Evolutionary conservation across 2,329 filamentous ascomycete genomes (phyloP), one percentile per base, ranked within the genome.

Genomic region (Talaromyces sp.): DNA sequence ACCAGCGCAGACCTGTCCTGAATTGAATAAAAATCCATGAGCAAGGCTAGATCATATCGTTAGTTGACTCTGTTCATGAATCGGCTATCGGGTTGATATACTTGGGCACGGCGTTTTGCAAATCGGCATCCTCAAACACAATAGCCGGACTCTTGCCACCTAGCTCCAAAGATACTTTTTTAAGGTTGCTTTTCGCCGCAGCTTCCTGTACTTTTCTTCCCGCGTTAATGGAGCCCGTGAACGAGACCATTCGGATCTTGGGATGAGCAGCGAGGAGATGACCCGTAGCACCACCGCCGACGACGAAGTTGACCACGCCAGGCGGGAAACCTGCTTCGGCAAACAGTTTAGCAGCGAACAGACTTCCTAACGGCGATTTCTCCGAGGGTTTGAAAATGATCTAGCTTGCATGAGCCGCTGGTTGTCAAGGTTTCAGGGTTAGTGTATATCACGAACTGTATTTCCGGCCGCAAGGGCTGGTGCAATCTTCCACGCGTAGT

Each of bases 141-240:
- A 63, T 39, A 6, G 66, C 58, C 67, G 79, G 78, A 11, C 73
- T 75, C 69, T 81, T 81, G 40, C 79, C 80, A 58, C 79, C 79
- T 8, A 80, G 72, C 67, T 81, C 79, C 3, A 81, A 70, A 1
- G 77, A 77, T 37, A 80, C 76, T 33, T 77, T 75, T 71, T 81
- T 81, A 68, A 87, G 74, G 67, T 84, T 82, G 3, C 81, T 83
- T 69, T 80, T 78, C 67, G 82, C 82, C 59, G 82, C 81, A 52
- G 82, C 77, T 77, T 60, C 57, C 28, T 84, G 84, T 73, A 85
- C 67, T 3, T 69, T 70, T n/a, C 63, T 64, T 0, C 74, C 74
- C 1, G 70, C 69, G 1, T 56, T 42, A 1, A 68, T 65, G 9
- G 64, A 69, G 0, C 75, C 75, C 1, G 75, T 77, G 59, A 77